Base-by-base conservation (phyloP, 768 basidiomycete species). In the Kwoniella botswanensis region DNA sequence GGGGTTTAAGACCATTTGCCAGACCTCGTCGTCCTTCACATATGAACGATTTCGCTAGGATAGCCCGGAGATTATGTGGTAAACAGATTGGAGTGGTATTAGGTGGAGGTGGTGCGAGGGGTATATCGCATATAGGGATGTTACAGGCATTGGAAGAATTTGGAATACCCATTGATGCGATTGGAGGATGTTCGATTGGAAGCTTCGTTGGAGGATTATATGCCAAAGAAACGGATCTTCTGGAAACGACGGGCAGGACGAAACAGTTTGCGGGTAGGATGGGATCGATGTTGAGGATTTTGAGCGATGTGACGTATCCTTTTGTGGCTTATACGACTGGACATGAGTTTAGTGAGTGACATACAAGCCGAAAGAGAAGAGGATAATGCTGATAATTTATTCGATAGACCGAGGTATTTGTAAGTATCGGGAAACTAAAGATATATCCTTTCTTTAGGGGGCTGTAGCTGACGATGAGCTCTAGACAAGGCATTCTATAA, bases 21-120 rank as follows among this genome's bases (percentile, higher is more conserved):
- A 89, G 88, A 22, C 92, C 90, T 17, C 90, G 92, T 80, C 88
- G 92, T 1, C 88, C 89, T n/a, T 88, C 91, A 4, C 90, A 94
- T 80, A 88, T 88, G 72, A 94, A 91, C 74, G 97, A 99, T 81
- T 98, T 98, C 82, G 90, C 94, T 10, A 87, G 97, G 22, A 85
- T 99, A 50, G 97, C 97, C 1, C 86, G 97, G 67, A 85, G 94
- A 61, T 88, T 98, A 46, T 97, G 94, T 79, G 97, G 95, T 15
- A 92, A 90, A 77, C 93, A 92, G 9, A 92, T 98, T 69, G 97
- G 95, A 1, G 85, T 99, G 55, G 94, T 98, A 7, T 88, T 99
- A 1, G 97, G 97, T 21, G 97, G 97, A 6, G 97, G 97, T n/a
- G 97, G 97, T 18, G 97, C 95, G 17, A 88, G 97, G 53, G 97